Conservation (phyloP, 2,329 filamentous ascomycete species). For the Thermothelomyces thermophilus region DNA sequence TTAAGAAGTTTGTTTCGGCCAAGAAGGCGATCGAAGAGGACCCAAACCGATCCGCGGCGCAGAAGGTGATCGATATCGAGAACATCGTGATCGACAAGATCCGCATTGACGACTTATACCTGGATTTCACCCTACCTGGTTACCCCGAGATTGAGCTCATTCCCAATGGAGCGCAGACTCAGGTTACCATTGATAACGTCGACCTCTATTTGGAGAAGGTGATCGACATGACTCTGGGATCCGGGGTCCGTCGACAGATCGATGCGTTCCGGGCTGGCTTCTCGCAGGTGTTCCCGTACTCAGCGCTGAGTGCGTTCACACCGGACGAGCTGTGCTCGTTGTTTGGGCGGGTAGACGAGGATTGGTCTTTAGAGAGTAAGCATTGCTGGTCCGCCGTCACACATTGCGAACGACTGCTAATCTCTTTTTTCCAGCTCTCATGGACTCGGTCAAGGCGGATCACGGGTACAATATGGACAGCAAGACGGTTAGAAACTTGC, state of each 20-base stretch:
- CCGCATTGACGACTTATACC: conserved; percentile 74
- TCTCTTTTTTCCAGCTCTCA: conserved; percentile 57
- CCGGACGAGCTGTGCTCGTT: conserved; percentile 91
- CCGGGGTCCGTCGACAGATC: conserved; percentile 79
- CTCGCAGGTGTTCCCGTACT: conserved; percentile 93
- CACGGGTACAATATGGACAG: conserved; percentile 99
- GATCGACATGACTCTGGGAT: conserved; percentile 84
- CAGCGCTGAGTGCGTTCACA: conserved; percentile 85
- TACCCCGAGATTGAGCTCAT: conserved; percentile 81
- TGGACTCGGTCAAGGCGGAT: conserved; percentile 97
- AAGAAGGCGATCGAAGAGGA: conserved; percentile 78
- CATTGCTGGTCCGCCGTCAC: conserved; percentile 20
- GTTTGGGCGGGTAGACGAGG: conserved; percentile 87
- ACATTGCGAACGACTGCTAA: background rate
- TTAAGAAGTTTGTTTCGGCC: conserved; percentile 78
- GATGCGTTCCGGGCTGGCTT: conserved; percentile 89
- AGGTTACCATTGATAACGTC: conserved; percentile 88
- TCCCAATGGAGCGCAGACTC: conserved; percentile 63
- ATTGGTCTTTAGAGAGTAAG: conserved; percentile 96
- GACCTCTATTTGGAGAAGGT: conserved; percentile 81
- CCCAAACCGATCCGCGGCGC: conserved; percentile 52
- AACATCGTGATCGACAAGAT: conserved; percentile 69
- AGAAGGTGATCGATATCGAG: conserved; percentile 65
- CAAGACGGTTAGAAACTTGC: conserved; percentile 84
- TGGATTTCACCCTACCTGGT: conserved; percentile 93